Evolutionary conservation across 495 filamentous ascomycete species (phyloP), one percentile per base, ranked within the genome.

Genomic region (Aeminium ludgeri): DNA sequence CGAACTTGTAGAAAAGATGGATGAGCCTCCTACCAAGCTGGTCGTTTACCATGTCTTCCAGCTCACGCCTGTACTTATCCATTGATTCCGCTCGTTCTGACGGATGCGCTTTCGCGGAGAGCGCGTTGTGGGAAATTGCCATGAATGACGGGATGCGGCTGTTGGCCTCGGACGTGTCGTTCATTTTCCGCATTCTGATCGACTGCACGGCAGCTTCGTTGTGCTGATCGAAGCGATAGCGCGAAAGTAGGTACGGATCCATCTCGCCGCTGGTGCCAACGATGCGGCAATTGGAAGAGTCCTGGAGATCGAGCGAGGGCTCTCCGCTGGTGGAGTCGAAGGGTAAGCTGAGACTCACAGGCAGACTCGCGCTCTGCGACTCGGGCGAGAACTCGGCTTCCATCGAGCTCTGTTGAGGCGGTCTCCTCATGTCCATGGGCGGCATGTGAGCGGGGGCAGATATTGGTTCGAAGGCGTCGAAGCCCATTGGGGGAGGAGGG

Each of bases 41-140:
- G 15, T 52, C 45, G 35, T 35, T 43, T n/a, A 52, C 43, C 39
- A 52, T 47, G 6, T 44, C 41, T 10, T 44, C 46, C 7, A 52
- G 16, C 15, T 52, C 40, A 3, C 32, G 20, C 18, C 49, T 39
- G 25, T 43, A 44, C n/a, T 34, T 18, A 12, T 48, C 41, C 28
- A 49, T 19, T 1, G 19, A 13, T 10, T 46, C 32, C 1, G 16
- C 16, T 36, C 12, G 41, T 28, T 44, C 45, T 12, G 15, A n/a
- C 7, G 39, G 45, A 20, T 48, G 45, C 20, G 49, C 49, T 38
- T 52, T 52, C 6, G 25, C 25, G 2, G 49, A 45, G 3, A 49
- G 34, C 19, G 45, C 45, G 19, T 52, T 44, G 45, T 52, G 40
- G 10, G 44, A 40, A 17, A 52, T 43, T 3, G 37, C 41, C 40